Evolutionary conservation across 2,329 filamentous ascomycete genomes (phyloP), one percentile per base, ranked within the genome.

Genomic region (Aspergillus luchuensis): DNA sequence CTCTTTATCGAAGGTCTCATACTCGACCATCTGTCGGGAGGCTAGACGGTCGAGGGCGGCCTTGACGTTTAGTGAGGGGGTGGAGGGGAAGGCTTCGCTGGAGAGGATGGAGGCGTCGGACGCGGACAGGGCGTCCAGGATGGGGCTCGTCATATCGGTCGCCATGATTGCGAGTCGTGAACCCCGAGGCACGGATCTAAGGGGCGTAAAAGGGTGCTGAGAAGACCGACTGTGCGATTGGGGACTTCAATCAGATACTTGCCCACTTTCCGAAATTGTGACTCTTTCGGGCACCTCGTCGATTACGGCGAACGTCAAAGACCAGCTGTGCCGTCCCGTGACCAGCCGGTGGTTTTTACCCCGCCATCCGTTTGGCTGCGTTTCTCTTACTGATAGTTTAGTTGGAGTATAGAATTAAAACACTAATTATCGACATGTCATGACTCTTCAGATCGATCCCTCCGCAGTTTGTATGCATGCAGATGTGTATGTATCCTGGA

Each of bases 1-100:
- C 74, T 97, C 91, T 56, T 84, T 83, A 68, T 97, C 92, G 63
- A 92, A 84, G 50, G 91, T 89, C 69, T 96, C 87, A 78, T 97
- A 97, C 66, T 85, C 82, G 65, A 98, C 83, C 92, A 97, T 97
- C 54, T 88, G 89, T 69, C 94, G 87, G 61, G 91, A 95, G 30
- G 84, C 85, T 56, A 99, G 85, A 67, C 92, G 87, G 80, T 98
- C 95, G 65, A 98, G 84, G 30, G 92, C 91, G 65, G 91, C 90
- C 81, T 97, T 98, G 73, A 97, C 81, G 61, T 87, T 85, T 63
- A 84, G 81, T 71, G 89, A 90, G 71, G 86, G 82, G 69, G 82
- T 79, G 68, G 84, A 76, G 67, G 90, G 87, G 80, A 93, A 93
- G 71, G 84, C 83, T 70, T 91, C 85, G 71, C 82, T 81, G 56